Base-by-base conservation (phyloP, 2,329 filamentous ascomycete genomes). In the Calonectria naviculata region DNA sequence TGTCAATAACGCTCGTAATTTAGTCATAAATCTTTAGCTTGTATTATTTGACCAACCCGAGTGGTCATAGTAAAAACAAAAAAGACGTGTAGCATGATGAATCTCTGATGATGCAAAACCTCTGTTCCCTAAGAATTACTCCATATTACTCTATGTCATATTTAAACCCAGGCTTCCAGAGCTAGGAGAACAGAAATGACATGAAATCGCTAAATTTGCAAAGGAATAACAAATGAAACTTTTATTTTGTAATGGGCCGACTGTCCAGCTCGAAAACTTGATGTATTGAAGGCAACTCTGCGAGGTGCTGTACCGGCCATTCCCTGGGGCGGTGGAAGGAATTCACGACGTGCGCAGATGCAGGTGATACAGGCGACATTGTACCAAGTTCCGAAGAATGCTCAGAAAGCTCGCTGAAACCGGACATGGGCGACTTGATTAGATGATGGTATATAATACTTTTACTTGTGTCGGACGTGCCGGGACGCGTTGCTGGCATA, bases 201-300 rank as follows among this genome's bases (percentile, higher is more conserved):
- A 41, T 9, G 38, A 42, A 49, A 46, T 46, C n/a, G 21, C 8
- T 31, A 5, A 0, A n/a, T 41, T 19, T 41, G 1, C 2, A 12
- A 36, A 17, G 1, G 24, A 36, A 36, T 26, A 4, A 64, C n/a
- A 38, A 38, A 60, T 9, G 8, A 44, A 26, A 60, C 44, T 12
- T 2, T n/a, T 15, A 8, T 15, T 15, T 4, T 46, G 31, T 41
- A 47, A 58, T 5, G 6, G 28, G 19, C 29, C 58, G 31, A 24
- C 67, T 64, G 29, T 69, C 67, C 41, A 69, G 15, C 42, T 69
- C 67, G 3, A 38, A 52, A 17, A 46, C 13, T 10, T 49, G 13
- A 3, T 19, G 60, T 17, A 17, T 34, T 10, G 58, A 36, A 8
- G 29, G 28, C 10, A 63, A 38, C 28, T 63, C 66, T 17, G 7